These are phyloP conservation scores for Phylloporus arenicola DNA, from an alignment of 768 basidiomycete species.

Conservation along the genomic window DNA sequence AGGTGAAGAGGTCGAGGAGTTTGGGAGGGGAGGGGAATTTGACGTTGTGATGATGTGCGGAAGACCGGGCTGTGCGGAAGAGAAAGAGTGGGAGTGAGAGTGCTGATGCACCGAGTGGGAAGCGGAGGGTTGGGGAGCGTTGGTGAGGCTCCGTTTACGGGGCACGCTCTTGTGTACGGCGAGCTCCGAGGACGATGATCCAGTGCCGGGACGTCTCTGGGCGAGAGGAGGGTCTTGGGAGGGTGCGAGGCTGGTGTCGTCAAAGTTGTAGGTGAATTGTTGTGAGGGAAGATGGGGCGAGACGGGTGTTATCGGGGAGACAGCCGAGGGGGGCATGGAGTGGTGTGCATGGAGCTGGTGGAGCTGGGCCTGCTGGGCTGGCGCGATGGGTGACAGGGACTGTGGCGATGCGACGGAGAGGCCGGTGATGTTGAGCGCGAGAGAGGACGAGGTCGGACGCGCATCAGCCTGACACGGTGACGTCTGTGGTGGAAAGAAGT, in stretches of 20 bases:
- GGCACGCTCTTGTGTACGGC: constrained; percentile 49
- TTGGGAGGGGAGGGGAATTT: constrained; percentile 25
- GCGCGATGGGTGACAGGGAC: constrained; percentile 58
- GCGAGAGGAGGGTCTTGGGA: constrained; percentile 26
- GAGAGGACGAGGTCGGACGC: constrained; percentile 21
- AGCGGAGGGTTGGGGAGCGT: constrained; percentile 10
- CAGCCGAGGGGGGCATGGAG: constrained; percentile 29
- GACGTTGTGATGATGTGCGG: constrained; percentile 31
- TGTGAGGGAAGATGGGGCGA: constrained; percentile 44
- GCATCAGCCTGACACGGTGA: constrained; percentile 13
- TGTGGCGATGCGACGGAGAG: constrained; percentile 64
- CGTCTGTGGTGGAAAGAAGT: constrained; percentile 19
- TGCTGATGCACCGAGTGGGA: constrained; percentile 21
- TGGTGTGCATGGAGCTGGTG: constrained; percentile 52
- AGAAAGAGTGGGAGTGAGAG: constrained; percentile 24
- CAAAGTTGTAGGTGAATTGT: constrained; percentile 50
- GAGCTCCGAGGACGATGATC: constrained; percentile 44
- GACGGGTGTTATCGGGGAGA: constrained; percentile 57
- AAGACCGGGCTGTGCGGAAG: constrained; percentile 14
- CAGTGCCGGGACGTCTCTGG: constrained; percentile 35
- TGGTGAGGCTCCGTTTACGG: constrained; percentile 61
- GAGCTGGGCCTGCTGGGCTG: constrained; percentile 44
- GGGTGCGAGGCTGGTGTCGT: constrained; percentile 28
- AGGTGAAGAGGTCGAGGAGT: constrained; percentile 21
- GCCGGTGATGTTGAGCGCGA: constrained; percentile 65